These are phyloP conservation scores for Rhizopus arrhizus DNA, from an alignment of 371 early-diverging fungal genomes.

Conservation along the genomic window DNA sequence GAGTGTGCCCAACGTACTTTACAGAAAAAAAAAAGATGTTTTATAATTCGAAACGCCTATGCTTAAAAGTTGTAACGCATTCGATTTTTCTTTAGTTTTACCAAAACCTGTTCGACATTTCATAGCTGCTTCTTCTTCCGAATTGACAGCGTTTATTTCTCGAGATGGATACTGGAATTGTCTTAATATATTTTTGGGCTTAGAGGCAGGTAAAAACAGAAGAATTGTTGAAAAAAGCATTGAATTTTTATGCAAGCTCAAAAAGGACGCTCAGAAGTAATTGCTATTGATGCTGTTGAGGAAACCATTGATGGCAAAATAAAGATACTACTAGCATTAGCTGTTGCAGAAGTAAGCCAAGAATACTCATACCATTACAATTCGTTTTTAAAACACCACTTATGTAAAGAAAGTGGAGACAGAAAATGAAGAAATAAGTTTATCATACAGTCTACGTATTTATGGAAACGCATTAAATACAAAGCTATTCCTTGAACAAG, in stretches of 20 bases:
- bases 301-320: slow-evolving; percentile 22
- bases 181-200: slow-evolving; percentile 36
- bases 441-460: slow-evolving; percentile 37
- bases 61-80: background rate
- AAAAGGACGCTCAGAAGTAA: slow-evolving; percentile 44
- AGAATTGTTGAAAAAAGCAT: background rate
- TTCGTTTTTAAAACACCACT: too few species aligned
- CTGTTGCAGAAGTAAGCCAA: slow-evolving; percentile 40
- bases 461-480: slow-evolving; percentile 31
- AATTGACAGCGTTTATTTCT: slow-evolving; percentile 47
- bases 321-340: slow-evolving; percentile 34
- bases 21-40: background rate
- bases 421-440: slow-evolving; percentile 21
- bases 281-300: slow-evolving; percentile 50
- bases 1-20: slow-evolving; percentile 28
- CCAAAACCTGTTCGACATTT: slow-evolving; percentile 40
- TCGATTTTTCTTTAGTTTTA: slow-evolving; percentile 11
- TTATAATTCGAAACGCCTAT: background rate
- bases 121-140: slow-evolving; percentile 46
- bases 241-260: background rate
- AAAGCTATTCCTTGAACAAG: slow-evolving; percentile 42
- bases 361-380: background rate
- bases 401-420: slow-evolving; percentile 26
- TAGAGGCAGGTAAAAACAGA: slow-evolving; percentile 35
- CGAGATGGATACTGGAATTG: slow-evolving; percentile 55